Conservation (phyloP, 2,329 filamentous ascomycete genomes). For the Malbranchea cinnamomea region DNA sequence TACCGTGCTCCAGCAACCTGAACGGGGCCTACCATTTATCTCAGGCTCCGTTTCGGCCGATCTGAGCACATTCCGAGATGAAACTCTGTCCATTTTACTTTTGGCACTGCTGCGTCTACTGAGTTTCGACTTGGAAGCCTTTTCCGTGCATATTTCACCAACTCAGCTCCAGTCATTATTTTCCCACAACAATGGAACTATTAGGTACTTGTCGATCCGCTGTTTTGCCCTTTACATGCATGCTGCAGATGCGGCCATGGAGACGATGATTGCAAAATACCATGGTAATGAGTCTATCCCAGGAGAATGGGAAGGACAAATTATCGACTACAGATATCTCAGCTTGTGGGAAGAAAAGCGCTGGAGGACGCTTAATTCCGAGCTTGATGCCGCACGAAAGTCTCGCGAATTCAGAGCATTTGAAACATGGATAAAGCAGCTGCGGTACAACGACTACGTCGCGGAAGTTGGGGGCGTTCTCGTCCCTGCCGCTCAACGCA, state of each 20-base stretch:
- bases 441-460: conserved; percentile 39
- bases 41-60: conserved; percentile 17
- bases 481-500: conserved; percentile 40
- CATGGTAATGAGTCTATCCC: conserved; percentile 48
- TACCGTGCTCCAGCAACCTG: conserved; percentile 25
- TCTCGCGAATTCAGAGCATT: conserved; percentile 12
- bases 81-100: conserved; percentile 34
- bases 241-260: conserved; percentile 63
- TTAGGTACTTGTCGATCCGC: conserved; percentile 69
- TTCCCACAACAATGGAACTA: conserved; percentile 37
- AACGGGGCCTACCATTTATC: conserved; percentile 20
- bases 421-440: conserved; percentile 15
- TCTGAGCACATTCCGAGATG: conserved; percentile 21
- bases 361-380: conserved; percentile 34
- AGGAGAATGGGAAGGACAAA: conserved; percentile 59
- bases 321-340: conserved; percentile 65
- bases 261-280: conserved; percentile 53
- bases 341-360: conserved; percentile 48
- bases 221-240: conserved; percentile 66
- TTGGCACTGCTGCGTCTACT: conserved; percentile 66
- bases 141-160: conserved; percentile 49
- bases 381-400: conserved; percentile 13
- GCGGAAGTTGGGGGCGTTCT: conserved; percentile 51
- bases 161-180: conserved; percentile 56
- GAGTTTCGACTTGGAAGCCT: conserved; percentile 56